Evolutionary conservation across 352 stramenopile species (phyloP).

Genomic region (Phytophthora fragariaefolia): DNA sequence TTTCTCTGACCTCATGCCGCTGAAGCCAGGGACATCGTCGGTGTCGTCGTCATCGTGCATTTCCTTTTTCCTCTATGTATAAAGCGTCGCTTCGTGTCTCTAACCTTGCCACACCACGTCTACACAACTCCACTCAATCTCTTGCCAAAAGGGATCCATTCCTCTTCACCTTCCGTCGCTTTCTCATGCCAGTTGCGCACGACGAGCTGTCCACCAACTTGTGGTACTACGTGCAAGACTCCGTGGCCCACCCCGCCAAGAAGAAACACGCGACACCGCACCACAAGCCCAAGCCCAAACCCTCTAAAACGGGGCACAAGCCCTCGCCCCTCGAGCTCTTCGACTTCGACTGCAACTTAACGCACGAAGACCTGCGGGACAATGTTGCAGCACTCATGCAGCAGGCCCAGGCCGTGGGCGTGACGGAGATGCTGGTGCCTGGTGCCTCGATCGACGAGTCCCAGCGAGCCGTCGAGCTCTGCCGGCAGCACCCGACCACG

Average conservation of each 20-base stretch:
- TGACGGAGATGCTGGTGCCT: slow-evolving; percentile 79
- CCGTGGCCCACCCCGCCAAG: slow-evolving; percentile 2
- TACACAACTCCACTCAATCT: not conserved
- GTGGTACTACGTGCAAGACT: slow-evolving; percentile 40
- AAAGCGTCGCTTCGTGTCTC: slow-evolving; percentile 20
- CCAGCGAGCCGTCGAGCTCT: slow-evolving; percentile 60
- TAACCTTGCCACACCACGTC: not conserved
- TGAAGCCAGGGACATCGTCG: slow-evolving; percentile 41
- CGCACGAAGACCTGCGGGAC: slow-evolving; percentile 63
- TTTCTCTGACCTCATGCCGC: slow-evolving; percentile 34
- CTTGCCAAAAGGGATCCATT: not conserved
- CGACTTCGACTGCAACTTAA: slow-evolving; percentile 88
- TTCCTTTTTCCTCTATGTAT: not conserved
- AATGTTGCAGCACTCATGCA: slow-evolving; percentile 51
- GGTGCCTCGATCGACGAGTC: slow-evolving; percentile 77
- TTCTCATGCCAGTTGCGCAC: slow-evolving; percentile 12
- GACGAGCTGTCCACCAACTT: slow-evolving; percentile 36
- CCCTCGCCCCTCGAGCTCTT: slow-evolving; percentile 48
- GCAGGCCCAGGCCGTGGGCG: slow-evolving; percentile 44
- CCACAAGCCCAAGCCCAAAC: slow-evolving; percentile 8
- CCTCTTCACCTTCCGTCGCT: not conserved
- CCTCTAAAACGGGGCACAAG: slow-evolving; percentile 15
- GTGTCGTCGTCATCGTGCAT: slow-evolving; percentile 28
- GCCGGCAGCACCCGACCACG: slow-evolving; percentile 48
- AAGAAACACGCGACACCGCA: slow-evolving; percentile 23